A percentile compares a stretch with the other conserved stretches of the same genome.
These are phyloP conservation scores for Penicillium pancosmium DNA, from an alignment of 495 filamentous ascomycete genomes.

Conservation along the genomic window DNA sequence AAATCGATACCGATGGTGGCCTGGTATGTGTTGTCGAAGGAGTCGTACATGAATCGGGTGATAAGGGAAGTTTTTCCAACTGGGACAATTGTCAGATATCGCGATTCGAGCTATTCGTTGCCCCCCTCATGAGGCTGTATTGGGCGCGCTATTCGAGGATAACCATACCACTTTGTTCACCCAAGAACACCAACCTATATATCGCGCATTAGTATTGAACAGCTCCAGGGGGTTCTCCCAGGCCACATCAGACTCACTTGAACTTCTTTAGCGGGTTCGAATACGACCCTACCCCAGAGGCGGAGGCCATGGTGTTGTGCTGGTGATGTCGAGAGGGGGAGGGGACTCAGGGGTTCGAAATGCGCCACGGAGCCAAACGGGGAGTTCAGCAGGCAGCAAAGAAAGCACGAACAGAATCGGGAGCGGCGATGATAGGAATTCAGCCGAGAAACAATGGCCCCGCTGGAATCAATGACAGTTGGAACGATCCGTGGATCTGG, in stretches of 20 bases:
- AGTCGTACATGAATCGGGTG: constrained; percentile 99
- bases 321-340: constrained; percentile 21
- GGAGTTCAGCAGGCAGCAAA: constrained; percentile 7
- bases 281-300: constrained; percentile 77
- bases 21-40: constrained; percentile 99
- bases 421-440: not conserved
- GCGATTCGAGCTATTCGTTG: not conserved
- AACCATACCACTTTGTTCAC: constrained; percentile 89
- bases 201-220: constrained; percentile 20
- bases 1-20: constrained; percentile 99
- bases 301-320: constrained; percentile 53
- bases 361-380: constrained; percentile 4
- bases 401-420: constrained; percentile 2
- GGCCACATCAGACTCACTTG: constrained; percentile 64
- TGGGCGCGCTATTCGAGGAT: constrained; percentile 2
- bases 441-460: constrained; percentile 6
- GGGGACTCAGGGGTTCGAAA: constrained; percentile 26
- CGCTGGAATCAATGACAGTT: constrained; percentile 16
- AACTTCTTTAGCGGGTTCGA: constrained; percentile 99
- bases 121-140: not conserved
- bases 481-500: constrained; percentile 26
- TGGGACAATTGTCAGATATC: constrained; percentile 39
- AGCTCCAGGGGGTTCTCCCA: not conserved
- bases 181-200: constrained; percentile 87
- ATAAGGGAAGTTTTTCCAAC: constrained; percentile 99